Evolutionary conservation across 2,329 filamentous ascomycete genomes (phyloP).

Genomic region (Penicillium crustosum): DNA sequence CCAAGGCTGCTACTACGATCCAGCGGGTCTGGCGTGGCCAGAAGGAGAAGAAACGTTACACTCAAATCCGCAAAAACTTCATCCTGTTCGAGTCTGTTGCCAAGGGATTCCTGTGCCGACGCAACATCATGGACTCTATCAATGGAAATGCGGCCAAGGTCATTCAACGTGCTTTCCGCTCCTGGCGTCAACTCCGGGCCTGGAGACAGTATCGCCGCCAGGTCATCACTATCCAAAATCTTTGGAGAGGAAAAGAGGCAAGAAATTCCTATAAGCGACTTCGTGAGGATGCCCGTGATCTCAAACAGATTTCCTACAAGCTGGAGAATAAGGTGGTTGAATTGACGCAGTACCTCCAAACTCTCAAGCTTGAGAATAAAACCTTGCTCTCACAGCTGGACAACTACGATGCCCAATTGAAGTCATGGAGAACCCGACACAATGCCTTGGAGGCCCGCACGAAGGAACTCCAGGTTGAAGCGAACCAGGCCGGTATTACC

Average conservation of each 20-base stretch:
- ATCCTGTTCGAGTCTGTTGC: conserved; percentile 85
- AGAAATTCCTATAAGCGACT: conserved; percentile 83
- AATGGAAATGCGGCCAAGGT: conserved; percentile 86
- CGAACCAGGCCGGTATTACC: conserved; percentile 95
- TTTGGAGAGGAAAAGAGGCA: conserved; percentile 85
- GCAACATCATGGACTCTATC: conserved; percentile 89
- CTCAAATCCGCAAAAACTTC: conserved; percentile 75
- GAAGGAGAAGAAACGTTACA: conserved; percentile 80
- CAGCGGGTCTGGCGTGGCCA: conserved; percentile 93
- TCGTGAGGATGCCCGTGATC: conserved; percentile 92
- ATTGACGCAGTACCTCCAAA: conserved; percentile 87
- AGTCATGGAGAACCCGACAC: conserved; percentile 91
- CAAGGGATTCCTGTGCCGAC: conserved; percentile 88
- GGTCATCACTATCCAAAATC: conserved; percentile 82
- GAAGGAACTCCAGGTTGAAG: conserved; percentile 92
- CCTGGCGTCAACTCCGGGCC: conserved; percentile 70
- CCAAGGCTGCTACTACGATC: conserved; percentile 88
- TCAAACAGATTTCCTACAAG: conserved; percentile 99
- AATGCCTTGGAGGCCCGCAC: conserved; percentile 84
- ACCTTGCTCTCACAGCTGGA: conserved; percentile 81
- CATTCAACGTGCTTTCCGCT: conserved; percentile 89
- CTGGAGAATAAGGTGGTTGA: conserved; percentile 99
- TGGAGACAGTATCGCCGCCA: conserved; percentile 92
- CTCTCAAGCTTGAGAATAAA: conserved; percentile 95
- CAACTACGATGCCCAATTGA: conserved; percentile 93